Base-by-base conservation (phyloP, 208 protist species). In the Wallacemonas sp. region DNA sequence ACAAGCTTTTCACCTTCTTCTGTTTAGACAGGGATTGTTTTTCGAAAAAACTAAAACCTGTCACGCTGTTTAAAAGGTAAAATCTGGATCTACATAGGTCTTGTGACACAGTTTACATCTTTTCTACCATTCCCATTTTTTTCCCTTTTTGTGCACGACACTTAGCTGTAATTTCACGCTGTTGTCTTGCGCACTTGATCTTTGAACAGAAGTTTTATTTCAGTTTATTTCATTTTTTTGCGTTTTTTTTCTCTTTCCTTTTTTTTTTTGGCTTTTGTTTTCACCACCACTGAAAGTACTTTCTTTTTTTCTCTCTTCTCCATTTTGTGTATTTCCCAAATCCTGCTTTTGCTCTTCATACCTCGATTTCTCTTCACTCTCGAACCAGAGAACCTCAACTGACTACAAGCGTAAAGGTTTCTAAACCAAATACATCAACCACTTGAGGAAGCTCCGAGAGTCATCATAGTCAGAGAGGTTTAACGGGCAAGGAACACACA, bases 261-360 rank as follows among this genome's bases (percentile, higher is more conserved):
- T 59, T 61, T 62, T 59, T 18, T 29, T 50, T 70, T 65, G 62
- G 55, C 28, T 61, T 50, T 72, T 31, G 57, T 31, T n/a, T n/a
- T n/a, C n/a, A n/a, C n/a, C n/a, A n/a, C n/a, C n/a, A n/a, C n/a
- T n/a, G n/a, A 32, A 48, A 4, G 54, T 36, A 26, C 44, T 62
- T 39, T 59, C 62, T 70, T 65, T 74, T 29, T 50, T 70, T 65
- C 63, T 64, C 28, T 61, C 38, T 72, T 31, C 59, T 31, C 10
- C 26, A 20, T 55, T 55, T 46, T 55, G 48, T 55, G 48, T 67
- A 39, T 50, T 65, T 10, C 20, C 3, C n/a, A 14, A 48, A 48
- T 64, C 50, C 22, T 75, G n/a, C 59, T 38, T 33, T 55, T 48
- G 20, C 20, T 50, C 44, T 55, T 69, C 28, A 42, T 28, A 20